Evolutionary conservation across 192 early-diverging fungal species (phyloP), one percentile per base, ranked within the genome.

Genomic region (Glomus cerebriforme): DNA sequence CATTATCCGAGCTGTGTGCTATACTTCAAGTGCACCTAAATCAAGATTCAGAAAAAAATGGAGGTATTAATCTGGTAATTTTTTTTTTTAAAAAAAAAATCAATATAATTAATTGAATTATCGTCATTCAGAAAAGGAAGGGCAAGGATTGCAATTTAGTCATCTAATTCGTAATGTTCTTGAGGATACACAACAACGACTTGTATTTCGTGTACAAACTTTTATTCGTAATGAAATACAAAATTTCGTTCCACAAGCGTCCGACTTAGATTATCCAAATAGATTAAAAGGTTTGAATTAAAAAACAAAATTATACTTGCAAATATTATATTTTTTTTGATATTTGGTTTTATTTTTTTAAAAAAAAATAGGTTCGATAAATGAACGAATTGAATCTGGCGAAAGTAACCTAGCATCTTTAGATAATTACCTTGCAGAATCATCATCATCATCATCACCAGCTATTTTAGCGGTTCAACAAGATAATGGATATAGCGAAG

Each of bases 161-260:
- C 85, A 93, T 69, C 88, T 94, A n/a, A 91, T 95, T 31, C 87
- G 87, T 37, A 89, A 93, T 73, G 93, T 98, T 67, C 82, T 99
- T 63, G 87, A 96, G 83, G 97, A 98, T 86, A 84, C 96, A 6
- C 97, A 99, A 82, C 89, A 91, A 72, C 82, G 96, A 19, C 90
- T 99, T 37, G 94, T 92, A 7, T 99, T 97, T 86, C 88, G 96
- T 49, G 92, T 95, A 4, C 90, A 97, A 83, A 80, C 87, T 31
- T 97, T 88, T 82, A 94, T 97, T 39, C 88, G 89, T 17, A 84
- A 83, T 67, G 92, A 96, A 78, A 95, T 96, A 75, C 90, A 92
- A 81, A 85, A 84, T 32, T 96, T 91, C 86, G 90, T 88, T 49
- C 90, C 93, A 29, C 85, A 90, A 24, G 88, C 93, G 0, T 83